Base-by-base conservation (phyloP, 495 filamentous ascomycete genomes). In the Apodospora peruviana region DNA sequence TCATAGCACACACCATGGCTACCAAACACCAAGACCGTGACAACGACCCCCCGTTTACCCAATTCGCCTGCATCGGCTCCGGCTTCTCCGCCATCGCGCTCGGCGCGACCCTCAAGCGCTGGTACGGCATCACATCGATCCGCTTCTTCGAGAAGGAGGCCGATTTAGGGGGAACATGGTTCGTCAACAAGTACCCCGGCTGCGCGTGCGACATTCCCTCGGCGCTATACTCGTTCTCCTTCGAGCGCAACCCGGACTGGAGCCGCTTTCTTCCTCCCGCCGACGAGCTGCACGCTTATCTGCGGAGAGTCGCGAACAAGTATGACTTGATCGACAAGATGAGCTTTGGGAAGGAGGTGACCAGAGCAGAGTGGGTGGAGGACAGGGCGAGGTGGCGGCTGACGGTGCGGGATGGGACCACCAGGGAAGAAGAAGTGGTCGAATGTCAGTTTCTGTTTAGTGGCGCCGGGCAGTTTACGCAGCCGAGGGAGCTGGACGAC, bases 91-190 rank as follows among this genome's bases (percentile, higher is more conserved):
- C 79, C 0, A 80, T 86, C 48, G 82, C 80, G 4, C 75, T 82
- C 71, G 81, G 71, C 4, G 82, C 79, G 55, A 69, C 70, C 9
- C 50, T 86, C 52, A 84, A 81, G 52, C 66, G 80, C 43, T 62
- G 64, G 18, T 68, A 83, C 2, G 77, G 76, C n/a, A 81, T 78
- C 46, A 80, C 83, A 56, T 80, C 47, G 20, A 84, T 84, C 51
- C 62, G 80, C 10, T 73, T 86, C 40, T 84, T 85, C 53, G 82
- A 86, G 3, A 63, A 79, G 25, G 77, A 82, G 46, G 69, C 75
- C 0, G 80, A 79, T 2, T 72, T 84, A 47, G 82, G 82, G 22
- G 82, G 82, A 4, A 84, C 81, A 3, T 86, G 82, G 82, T 82
- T 74, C 73, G 81, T 79, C 47, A 84, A 84, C 56, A 64, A 79